Evolutionary conservation across 225 moss, liverwort and hornwort species (phyloP).

Genomic region (Thuidium tamariscinum): DNA sequence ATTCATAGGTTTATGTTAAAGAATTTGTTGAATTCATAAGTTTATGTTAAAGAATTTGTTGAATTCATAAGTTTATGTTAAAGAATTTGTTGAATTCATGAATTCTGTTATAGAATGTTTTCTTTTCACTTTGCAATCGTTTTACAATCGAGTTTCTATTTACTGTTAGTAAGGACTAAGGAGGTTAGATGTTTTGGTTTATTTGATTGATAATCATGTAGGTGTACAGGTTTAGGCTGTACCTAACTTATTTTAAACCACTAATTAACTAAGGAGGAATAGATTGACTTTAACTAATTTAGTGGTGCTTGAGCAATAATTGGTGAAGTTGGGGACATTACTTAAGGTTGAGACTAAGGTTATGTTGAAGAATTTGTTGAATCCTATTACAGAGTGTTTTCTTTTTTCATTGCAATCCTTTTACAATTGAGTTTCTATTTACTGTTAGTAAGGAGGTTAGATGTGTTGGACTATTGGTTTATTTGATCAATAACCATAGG

Average conservation of each 20-base stretch:
- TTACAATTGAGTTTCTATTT: not conserved
- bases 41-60: not conserved
- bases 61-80: too few species aligned
- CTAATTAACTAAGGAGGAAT: too few species aligned
- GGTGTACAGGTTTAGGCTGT: too few species aligned
- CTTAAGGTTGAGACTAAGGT: not conserved
- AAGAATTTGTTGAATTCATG: not conserved
- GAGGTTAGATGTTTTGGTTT: too few species aligned
- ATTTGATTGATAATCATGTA: too few species aligned
- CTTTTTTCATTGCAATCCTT: not conserved
- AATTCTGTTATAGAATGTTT: not conserved
- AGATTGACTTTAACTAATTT: too few species aligned
- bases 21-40: not conserved
- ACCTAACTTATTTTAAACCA: too few species aligned
- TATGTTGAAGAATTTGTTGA: not conserved
- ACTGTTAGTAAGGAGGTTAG: not conserved
- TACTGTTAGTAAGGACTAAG: too few species aligned
- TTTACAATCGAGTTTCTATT: not conserved
- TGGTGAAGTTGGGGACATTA: not conserved
- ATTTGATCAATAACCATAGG: not conserved
- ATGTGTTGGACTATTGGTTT: not conserved
- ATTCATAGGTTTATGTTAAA: not conserved
- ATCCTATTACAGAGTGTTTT: not conserved
- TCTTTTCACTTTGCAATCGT: not conserved
- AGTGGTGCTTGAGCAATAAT: not conserved